Evolutionary conservation across 805 yeast genomes (phyloP), one percentile per base, ranked within the genome.

Genomic region (Metschnikowia amazonensis): DNA sequence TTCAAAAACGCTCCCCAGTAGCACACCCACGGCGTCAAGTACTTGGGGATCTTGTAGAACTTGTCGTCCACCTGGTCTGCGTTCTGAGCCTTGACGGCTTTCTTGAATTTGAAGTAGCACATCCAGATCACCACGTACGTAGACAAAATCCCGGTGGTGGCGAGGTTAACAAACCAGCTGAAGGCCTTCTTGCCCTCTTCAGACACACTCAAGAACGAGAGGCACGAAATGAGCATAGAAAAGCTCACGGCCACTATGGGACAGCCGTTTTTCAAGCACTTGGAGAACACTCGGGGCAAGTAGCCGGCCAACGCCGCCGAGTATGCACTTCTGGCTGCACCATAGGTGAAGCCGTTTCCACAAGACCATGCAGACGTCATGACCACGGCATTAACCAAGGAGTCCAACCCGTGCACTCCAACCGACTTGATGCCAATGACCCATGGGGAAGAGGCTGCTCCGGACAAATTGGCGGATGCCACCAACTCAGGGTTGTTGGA

Each of bases 301-400:
- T 87, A 87, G 43, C 95, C 96, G 2, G 95, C 89, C 29, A 89
- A 82, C 53, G 87, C 83, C 0, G 90, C 85, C 1, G 94, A 77
- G 55, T 65, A 67, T 4, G 64, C 60, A 28, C 60, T 50, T 61
- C 71, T 59, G 20, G 69, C 62, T 5, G 71, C 64, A n/a, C 66
- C 65, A 43, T 63, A 67, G 21, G 60, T 55, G 46, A 63, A 66
- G 1, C 64, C 68, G 46, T 64, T 65, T 37, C 70, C 72, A 50
- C 70, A 65, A 17, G 68, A 63, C 65, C 67, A 66, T 2, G 69
- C 69, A 2, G 71, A 57, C 10, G 65, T 48, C 50, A 67, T 63
- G 25, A 66, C 56, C 17, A 60, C 60, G 2, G 62, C 67, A 49
- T 67, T 67, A 17, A 66, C 69, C 50, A 67, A 50, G 4, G 67